Base-by-base conservation (phyloP, 768 basidiomycete species). In the Macrolepiota dolichaula region DNA sequence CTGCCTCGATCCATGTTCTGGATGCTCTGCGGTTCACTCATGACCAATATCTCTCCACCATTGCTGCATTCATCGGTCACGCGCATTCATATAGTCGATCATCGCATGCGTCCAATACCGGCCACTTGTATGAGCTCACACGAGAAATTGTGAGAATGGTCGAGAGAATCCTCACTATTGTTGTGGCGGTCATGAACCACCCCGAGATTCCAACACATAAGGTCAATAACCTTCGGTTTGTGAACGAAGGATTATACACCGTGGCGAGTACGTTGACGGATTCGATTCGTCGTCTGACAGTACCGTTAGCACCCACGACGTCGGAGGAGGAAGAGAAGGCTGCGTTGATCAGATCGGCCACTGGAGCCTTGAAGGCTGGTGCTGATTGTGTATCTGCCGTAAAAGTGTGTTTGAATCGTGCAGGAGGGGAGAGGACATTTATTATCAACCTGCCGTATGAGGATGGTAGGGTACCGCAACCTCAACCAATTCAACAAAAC, bases 51-150 rank as follows among this genome's bases (percentile, higher is more conserved):
- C 79, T 98, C 11, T 96, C 94, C 4, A 92, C 94, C 19, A 94
- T 97, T 69, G 96, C 97, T 22, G 96, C 96, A 5, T 95, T 99
- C 72, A 97, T 99, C 67, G 96, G 96, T 1, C 95, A 98, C 70
- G 92, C 94, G 1, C 96, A 98, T 68, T 92, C 92, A 15, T 92
- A 98, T 78, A 88, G 92, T 22, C 87, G 92, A 49, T 80, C 85
- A 42, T 92, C 92, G 29, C 96, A 98, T 73, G 94, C 96, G 0
- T 92, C 94, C 4, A 93, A 89, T 62, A 96, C 94, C 15, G 96
- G 93, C 1, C 91, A 94, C 66, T 81, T 98, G 73, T 95, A 97
- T 69, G 95, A 98, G 66, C 85, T 98, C 56, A 93, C 96, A n/a
- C 85, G 90, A 55, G 93, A 96, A 74, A 91, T 95, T 51, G 91